A percentile compares a stretch with the other conserved stretches of the same genome.
Conservation (phyloP, 495 filamentous ascomycete species). For the Penicillium longicatenatum region DNA sequence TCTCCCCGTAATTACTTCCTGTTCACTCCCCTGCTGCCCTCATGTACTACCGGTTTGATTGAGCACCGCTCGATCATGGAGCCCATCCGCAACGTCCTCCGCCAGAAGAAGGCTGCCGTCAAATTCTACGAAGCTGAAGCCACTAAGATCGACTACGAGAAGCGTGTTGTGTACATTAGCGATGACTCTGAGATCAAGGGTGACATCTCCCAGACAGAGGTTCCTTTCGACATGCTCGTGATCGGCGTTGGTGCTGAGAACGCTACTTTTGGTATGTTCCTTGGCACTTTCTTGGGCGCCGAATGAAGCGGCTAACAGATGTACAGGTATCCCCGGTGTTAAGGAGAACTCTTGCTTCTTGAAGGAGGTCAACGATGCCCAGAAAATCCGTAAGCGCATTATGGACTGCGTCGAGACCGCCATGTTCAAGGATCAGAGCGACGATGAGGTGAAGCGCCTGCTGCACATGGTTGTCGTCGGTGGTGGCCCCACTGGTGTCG, state of each 20-base stretch:
- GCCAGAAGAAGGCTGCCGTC: slow-evolving; percentile 87
- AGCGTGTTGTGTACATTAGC: slow-evolving; percentile 82
- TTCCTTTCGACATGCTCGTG: slow-evolving; percentile 97
- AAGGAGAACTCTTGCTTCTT: slow-evolving; percentile 95
- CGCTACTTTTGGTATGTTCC: slow-evolving; percentile 82
- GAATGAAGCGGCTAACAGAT: slow-evolving; percentile 14
- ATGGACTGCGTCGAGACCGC: slow-evolving; percentile 99
- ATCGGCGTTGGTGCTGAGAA: slow-evolving; percentile 97
- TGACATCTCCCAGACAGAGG: slow-evolving; percentile 76
- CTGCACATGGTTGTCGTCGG: slow-evolving; percentile 99
- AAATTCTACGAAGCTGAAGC: slow-evolving; percentile 98
- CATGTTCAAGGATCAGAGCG: slow-evolving; percentile 95
- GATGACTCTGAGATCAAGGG: slow-evolving; percentile 95
- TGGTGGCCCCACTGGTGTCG: slow-evolving; percentile 95
- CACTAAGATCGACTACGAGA: slow-evolving; percentile 92
- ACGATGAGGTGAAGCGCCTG: slow-evolving; percentile 87
- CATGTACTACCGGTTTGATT: slow-evolving; percentile 94
- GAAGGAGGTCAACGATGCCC: slow-evolving; percentile 95
- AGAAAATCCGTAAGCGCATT: slow-evolving; percentile 94
- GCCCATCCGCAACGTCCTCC: slow-evolving; percentile 90
- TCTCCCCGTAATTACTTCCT: slow-evolving; percentile 99
- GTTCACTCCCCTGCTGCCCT: slow-evolving; percentile 95
- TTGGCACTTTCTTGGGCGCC: background rate
- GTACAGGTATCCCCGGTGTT: slow-evolving; percentile 84
- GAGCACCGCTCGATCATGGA: slow-evolving; percentile 99